Percentiles rank a stretch among this genome's conserved stretches.
phyloP scores from a whole-genome alignment of 345 rosid species.

The Salix purpurea region DNA sequence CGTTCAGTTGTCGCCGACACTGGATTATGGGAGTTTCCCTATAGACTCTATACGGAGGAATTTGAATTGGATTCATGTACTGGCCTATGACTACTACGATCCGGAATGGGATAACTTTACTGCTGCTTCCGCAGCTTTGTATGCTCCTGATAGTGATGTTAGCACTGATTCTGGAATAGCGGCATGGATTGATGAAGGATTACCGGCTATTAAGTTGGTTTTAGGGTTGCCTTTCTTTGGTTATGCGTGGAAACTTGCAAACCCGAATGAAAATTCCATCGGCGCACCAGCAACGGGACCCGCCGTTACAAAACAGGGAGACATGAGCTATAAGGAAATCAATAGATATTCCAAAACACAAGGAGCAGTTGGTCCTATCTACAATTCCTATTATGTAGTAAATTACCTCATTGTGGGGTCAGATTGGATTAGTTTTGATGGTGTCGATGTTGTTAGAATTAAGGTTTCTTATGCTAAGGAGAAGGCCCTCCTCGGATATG shows the following conservation, averaged over 20 bases:
- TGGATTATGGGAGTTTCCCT: constrained; percentile 3
- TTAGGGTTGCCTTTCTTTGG: constrained; percentile 35
- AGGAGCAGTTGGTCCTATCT: constrained; percentile 28
- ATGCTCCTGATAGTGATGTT: constrained; percentile 7
- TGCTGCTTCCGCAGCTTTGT: constrained; percentile 27
- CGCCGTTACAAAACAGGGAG: constrained; percentile 4
- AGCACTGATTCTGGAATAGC: constrained; percentile 22
- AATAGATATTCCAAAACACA: constrained; percentile 13
- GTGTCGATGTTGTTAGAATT: constrained; percentile 25
- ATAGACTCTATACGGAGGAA: constrained; percentile 19
- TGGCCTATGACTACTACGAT: constrained; percentile 22
- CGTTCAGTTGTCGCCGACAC: neutral
- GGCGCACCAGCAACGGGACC: constrained; percentile 12
- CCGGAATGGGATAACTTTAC: constrained; percentile 19
- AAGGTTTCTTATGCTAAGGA: constrained; percentile 41
- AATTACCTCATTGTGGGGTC: constrained; percentile 10
- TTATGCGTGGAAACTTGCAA: constrained; percentile 23
- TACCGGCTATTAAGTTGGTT: constrained; percentile 23
- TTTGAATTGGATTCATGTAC: constrained; percentile 28
- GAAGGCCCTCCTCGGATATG: constrained; percentile 37
- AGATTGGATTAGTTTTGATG: constrained; percentile 44
- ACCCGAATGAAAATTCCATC: constrained; percentile 5
- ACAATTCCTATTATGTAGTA: constrained; percentile 27
- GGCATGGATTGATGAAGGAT: constrained; percentile 25
- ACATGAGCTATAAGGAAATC: constrained; percentile 17